Conservation (phyloP, 1,139 yeast species). For the Lodderomyces theae region DNA sequence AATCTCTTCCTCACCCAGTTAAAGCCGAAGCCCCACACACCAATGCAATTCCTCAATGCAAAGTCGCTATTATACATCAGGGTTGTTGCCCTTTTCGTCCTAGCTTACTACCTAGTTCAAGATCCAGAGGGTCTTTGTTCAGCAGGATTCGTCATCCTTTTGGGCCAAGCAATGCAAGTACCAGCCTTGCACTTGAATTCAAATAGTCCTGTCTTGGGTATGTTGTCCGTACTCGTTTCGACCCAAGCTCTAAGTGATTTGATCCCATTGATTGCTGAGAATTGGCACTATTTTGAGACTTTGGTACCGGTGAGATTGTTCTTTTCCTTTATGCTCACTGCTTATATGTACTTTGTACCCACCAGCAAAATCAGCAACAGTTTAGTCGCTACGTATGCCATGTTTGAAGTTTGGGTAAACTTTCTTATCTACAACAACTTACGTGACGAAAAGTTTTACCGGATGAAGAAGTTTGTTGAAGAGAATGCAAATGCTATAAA, state of each 20-base stretch:
- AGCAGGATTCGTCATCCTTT: constrained; percentile 49
- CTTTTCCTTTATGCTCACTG: constrained; percentile 51
- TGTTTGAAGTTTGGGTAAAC: constrained; percentile 70
- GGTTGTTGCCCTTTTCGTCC: constrained; percentile 40
- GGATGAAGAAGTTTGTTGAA: constrained; percentile 37
- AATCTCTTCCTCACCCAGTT: too few species aligned
- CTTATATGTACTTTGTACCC: constrained; percentile 39
- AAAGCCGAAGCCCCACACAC: too few species aligned
- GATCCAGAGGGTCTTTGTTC: constrained; percentile 41
- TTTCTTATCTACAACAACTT: constrained; percentile 61
- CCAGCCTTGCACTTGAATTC: constrained; percentile 43
- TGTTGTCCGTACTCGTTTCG: constrained; percentile 44
- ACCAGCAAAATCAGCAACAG: constrained; percentile 55
- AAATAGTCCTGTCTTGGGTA: constrained; percentile 51
- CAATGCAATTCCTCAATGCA: constrained; percentile 60
- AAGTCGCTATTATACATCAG: constrained; percentile 49
- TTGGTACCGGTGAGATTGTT: constrained; percentile 67
- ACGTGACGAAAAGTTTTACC: constrained; percentile 57
- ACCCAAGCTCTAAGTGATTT: constrained; percentile 51
- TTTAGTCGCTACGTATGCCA: constrained; percentile 58
- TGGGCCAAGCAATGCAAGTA: constrained; percentile 59
- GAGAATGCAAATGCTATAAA: constrained; percentile 35
- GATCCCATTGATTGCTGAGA: constrained; percentile 57
- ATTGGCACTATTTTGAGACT: constrained; percentile 57
- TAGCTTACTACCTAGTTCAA: constrained; percentile 62